Percentiles rank a stretch among this genome's conserved stretches.
Evolutionary conservation across 345 rosid genomes (phyloP).

Genomic region (Bretschneidera sinensis): DNA sequence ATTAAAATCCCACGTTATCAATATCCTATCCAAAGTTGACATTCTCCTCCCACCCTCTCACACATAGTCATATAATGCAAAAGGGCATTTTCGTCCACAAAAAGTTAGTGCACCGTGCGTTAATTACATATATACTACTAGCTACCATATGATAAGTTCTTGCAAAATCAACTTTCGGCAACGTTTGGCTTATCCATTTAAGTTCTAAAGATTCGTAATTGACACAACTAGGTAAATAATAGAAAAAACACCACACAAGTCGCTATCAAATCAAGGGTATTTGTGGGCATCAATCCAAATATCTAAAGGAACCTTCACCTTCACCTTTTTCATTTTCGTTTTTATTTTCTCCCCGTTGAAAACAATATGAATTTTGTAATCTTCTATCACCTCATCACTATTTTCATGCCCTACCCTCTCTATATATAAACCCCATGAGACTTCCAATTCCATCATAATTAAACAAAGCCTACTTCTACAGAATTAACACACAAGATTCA

Average conservation of each 20-base stretch:
- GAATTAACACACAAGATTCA: no score
- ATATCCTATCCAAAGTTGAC: constrained; percentile 43
- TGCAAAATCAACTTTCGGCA: constrained; percentile 24
- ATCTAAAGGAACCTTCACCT: constrained; percentile 34
- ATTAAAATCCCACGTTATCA: no score
- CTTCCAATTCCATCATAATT: neutral
- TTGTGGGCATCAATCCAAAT: constrained; percentile 26
- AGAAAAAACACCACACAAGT: constrained; percentile 20
- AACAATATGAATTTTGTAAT: no score
- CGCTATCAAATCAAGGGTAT: constrained; percentile 26
- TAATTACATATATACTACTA: no score
- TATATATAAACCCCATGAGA: neutral
- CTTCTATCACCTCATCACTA: neutral
- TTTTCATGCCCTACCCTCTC: neutral
- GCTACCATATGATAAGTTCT: no score
- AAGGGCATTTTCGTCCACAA: constrained; percentile 9
- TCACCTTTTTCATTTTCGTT: neutral
- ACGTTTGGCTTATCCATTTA: constrained; percentile 23
- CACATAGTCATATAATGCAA: neutral
- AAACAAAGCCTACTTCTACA: neutral
- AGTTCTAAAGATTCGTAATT: constrained; percentile 26
- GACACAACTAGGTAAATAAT: constrained; percentile 13
- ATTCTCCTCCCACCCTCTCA: constrained; percentile 16
- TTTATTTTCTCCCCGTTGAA: no score
- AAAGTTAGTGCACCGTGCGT: neutral